Conservation (phyloP, 2,329 filamentous ascomycete species). For the Ophiostoma triangulosporum region DNA sequence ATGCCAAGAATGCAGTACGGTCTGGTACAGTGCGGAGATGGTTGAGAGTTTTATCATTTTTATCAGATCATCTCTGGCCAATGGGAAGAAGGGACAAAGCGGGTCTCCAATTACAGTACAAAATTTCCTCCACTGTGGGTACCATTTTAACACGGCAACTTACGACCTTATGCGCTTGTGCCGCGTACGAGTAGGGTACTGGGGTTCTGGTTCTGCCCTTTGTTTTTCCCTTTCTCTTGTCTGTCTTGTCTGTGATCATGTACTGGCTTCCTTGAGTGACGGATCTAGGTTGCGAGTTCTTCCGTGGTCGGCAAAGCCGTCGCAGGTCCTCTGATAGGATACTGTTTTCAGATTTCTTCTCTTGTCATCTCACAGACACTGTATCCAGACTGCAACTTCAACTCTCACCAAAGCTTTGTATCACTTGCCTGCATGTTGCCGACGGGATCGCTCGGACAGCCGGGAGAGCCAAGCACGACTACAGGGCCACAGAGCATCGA, state of each 20-base stretch:
- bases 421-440: neutral
- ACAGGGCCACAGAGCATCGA: neutral
- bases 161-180: neutral
- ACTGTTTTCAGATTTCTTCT: too few species aligned
- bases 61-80: slow-evolving; percentile 17
- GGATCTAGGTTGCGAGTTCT: too few species aligned
- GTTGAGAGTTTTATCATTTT: slow-evolving; percentile 3
- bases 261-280: too few species aligned
- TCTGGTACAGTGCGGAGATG: neutral
- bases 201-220: too few species aligned
- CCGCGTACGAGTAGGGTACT: too few species aligned
- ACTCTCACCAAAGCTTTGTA: too few species aligned
- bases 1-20: neutral
- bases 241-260: too few species aligned
- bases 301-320: too few species aligned
- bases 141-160: neutral
- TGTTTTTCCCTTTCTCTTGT: too few species aligned
- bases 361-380: too few species aligned
- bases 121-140: neutral
- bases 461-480: neutral
- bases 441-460: slow-evolving; percentile 9
- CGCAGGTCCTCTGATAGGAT: too few species aligned
- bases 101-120: neutral
- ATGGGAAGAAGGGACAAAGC: neutral
- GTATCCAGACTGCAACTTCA: too few species aligned